Percentiles rank a stretch among this genome's conserved stretches.
Evolutionary conservation across 352 stramenopile species (phyloP).

Genomic region (Globisporangium parvum): DNA sequence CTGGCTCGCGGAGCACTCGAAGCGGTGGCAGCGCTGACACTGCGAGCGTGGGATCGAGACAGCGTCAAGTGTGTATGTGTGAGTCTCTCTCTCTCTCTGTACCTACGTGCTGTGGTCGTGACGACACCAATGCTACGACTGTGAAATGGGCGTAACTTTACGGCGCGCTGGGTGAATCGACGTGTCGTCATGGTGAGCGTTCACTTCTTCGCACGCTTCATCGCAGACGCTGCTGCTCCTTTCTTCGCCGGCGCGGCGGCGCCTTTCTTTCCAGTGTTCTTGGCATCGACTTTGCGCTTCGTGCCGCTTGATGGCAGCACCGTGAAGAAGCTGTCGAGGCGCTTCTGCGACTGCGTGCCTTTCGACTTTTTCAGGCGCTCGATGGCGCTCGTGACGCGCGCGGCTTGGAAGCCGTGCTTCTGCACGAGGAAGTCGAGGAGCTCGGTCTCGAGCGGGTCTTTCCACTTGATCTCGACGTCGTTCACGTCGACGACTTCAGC

Average conservation of each 20-base stretch:
- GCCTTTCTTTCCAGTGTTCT: slow-evolving; percentile 21
- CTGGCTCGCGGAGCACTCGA: slow-evolving; percentile 75
- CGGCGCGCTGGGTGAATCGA: too few relatives aligned
- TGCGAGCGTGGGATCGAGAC: background rate
- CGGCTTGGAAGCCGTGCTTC: slow-evolving; percentile 94
- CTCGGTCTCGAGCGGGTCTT: slow-evolving; percentile 83
- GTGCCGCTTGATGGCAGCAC: slow-evolving; percentile 51
- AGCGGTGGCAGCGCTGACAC: slow-evolving; percentile 34
- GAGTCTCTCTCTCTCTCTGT: background rate
- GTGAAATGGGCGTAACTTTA: background rate
- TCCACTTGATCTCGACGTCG: slow-evolving; percentile 92
- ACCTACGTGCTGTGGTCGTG: background rate
- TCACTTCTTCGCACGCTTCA: slow-evolving; percentile 71
- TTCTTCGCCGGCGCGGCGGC: slow-evolving; percentile 6
- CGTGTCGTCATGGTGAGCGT: background rate
- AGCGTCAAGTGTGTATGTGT: background rate
- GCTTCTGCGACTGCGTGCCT: slow-evolving; percentile 92
- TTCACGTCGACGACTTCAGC: slow-evolving; percentile 62
- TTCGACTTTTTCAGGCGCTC: slow-evolving; percentile 95
- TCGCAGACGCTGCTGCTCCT: slow-evolving; percentile 8
- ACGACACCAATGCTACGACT: background rate
- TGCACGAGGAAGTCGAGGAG: slow-evolving; percentile 95
- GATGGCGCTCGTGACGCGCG: slow-evolving; percentile 91
- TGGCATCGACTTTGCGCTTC: slow-evolving; percentile 60
- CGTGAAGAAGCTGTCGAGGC: slow-evolving; percentile 97